Conservation (phyloP, 805 yeast genomes). For the Kazachstania bromeliacearum region DNA sequence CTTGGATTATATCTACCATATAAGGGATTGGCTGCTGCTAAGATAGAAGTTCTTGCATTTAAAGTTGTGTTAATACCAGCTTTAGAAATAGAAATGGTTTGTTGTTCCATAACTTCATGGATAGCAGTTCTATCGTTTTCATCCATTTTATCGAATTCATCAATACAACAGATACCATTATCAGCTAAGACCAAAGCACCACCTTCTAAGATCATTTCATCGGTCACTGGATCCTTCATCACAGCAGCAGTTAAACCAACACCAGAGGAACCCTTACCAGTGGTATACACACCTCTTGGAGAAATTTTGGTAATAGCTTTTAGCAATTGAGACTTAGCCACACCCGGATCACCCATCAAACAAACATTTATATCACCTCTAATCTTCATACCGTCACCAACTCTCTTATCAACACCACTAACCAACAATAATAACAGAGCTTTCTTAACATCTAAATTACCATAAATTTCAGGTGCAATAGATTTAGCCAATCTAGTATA, state of each 20-base stretch:
- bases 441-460: slow-evolving; percentile 89
- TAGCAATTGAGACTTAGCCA: slow-evolving; percentile 91
- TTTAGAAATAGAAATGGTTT: slow-evolving; percentile 91
- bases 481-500: slow-evolving; percentile 76
- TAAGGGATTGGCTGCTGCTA: slow-evolving; percentile 98
- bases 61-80: slow-evolving; percentile 96
- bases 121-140: slow-evolving; percentile 94
- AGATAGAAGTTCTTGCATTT: slow-evolving; percentile 88
- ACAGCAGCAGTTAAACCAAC: slow-evolving; percentile 99
- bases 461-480: slow-evolving; percentile 96
- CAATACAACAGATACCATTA: slow-evolving; percentile 96
- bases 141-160: slow-evolving; percentile 98
- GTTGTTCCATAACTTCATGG: slow-evolving; percentile 99
- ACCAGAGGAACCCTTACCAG: slow-evolving; percentile 98
- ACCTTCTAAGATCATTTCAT: slow-evolving; percentile 96
- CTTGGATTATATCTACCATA: slow-evolving; percentile 90
- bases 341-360: slow-evolving; percentile 99
- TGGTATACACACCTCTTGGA: slow-evolving; percentile 93
- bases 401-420: slow-evolving; percentile 91
- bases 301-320: slow-evolving; percentile 88
- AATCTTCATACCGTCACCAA: slow-evolving; percentile 94
- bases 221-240: slow-evolving; percentile 97
- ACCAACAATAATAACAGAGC: slow-evolving; percentile 74
- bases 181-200: slow-evolving; percentile 96
- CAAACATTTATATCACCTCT: slow-evolving; percentile 95